Evolutionary conservation across 225 moss, liverwort and hornwort species (phyloP).

Genomic region (Thuidium tamariscinum): DNA sequence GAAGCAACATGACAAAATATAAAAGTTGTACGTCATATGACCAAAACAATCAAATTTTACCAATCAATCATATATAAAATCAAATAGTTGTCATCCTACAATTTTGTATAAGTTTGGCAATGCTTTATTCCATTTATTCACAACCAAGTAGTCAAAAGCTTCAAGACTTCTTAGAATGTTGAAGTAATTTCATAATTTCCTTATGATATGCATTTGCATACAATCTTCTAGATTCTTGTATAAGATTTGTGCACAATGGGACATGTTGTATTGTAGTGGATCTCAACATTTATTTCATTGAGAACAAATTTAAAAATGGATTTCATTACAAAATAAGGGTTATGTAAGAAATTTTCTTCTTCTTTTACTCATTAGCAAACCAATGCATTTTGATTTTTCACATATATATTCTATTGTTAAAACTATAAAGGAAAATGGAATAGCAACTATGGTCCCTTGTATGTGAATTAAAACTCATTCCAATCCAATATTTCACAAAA

Average conservation of each 20-base stretch:
- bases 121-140: no score
- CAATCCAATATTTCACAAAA: neutral
- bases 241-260: neutral
- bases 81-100: no score
- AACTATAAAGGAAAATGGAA: neutral
- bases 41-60: no score
- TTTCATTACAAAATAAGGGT: neutral
- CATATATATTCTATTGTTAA: neutral
- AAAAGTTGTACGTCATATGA: fast-evolving
- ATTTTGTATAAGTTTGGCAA: no score
- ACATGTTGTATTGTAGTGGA: neutral
- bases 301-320: neutral
- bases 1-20: neutral
- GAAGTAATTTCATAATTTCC: no score
- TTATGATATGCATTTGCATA: no score
- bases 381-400: neutral
- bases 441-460: neutral
- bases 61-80: no score
- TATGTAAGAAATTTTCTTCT: neutral
- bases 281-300: neutral
- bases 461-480: neutral
- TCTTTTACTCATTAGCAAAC: neutral
- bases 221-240: neutral
- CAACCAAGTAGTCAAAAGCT: no score
- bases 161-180: no score